phyloP scores from a whole-genome alignment of 164 flowering plant species.

The Chimonanthus salicifolius region DNA sequence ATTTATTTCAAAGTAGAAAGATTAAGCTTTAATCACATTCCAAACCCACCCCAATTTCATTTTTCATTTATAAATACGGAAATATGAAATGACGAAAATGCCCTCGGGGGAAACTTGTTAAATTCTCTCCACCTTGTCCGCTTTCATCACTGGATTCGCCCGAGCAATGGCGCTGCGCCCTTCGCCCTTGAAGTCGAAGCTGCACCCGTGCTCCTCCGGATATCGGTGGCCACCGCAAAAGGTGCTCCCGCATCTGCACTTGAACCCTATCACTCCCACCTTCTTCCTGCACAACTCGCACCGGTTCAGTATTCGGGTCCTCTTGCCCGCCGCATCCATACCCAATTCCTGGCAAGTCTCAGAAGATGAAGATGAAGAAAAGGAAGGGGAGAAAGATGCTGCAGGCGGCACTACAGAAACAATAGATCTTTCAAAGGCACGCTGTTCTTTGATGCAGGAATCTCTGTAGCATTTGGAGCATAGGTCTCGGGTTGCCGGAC shows the following conservation, averaged over 20 bases:
- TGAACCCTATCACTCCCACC: conserved; percentile 21
- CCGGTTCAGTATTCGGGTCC: conserved; percentile 1
- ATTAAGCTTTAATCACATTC: no score
- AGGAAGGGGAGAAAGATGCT: not conserved
- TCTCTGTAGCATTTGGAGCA: conserved; percentile 18
- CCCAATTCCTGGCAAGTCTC: not conserved
- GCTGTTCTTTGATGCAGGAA: conserved; percentile 9
- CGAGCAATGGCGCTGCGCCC: conserved; percentile 24
- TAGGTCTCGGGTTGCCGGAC: conserved; percentile 14
- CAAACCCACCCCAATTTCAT: not conserved
- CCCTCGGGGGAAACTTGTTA: conserved; percentile 9
- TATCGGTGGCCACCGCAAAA: conserved; percentile 26
- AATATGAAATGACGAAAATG: not conserved
- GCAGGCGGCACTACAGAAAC: not conserved
- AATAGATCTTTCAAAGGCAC: conserved; percentile 11
- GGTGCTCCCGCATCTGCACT: conserved; percentile 27
- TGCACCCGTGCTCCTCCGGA: conserved; percentile 26
- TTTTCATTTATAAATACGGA: not conserved
- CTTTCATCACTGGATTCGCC: conserved; percentile 24
- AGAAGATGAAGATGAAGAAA: not conserved
- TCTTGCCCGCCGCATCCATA: not conserved
- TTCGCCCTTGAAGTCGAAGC: conserved; percentile 21
- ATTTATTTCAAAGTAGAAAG: not conserved
- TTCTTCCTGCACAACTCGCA: conserved; percentile 12
- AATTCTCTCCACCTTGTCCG: conserved; percentile 20